Evolutionary conservation across 148 eudicot species (phyloP), one percentile per base, ranked within the genome.

Genomic region (Vaccinium vitisidaea): DNA sequence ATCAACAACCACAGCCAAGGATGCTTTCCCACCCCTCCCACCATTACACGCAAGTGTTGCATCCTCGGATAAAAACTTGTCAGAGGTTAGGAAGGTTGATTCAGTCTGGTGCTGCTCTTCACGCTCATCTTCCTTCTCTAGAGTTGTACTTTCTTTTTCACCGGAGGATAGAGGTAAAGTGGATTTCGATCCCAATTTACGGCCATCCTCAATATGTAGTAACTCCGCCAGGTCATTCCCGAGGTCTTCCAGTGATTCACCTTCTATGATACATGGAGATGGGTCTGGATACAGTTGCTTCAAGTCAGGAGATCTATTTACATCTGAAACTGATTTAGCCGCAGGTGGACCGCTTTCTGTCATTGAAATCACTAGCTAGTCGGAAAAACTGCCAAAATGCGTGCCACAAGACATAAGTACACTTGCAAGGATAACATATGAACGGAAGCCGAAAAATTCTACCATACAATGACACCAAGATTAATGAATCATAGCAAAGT

Each of bases 301-400:
- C 25, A 75, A 83, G 67, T 80, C 86, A 75, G 61, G 58, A 75
- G 78, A 70, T 16, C 54, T 83, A 54, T 87, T 77, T 70, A 61
- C 84, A 73, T 84, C 85, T 79, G 88, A 86, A 79, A 71, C 86
- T 56, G 83, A 81, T 58, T 59, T 59, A 75, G 55, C 84, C 36
- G 25, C 58, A 74, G 48, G 71, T 82, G 87, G 83, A 78, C 74
- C 77, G n/a, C 70, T 84, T 74, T 92, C 95, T 96, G 93, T 93
- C 49, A 79, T 79, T 54, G 61, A 69, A 83, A 71, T 86, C 55
- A 75, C 70, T 79, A 85, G 82, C 81, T 76, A 54, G 30, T 82
- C 82, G 25, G 25, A 65, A 84, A 70, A 49, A 52, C 67, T 79
- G 84, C 39, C 56, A 78, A 82, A 77, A 61, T 25, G 50, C 4